phyloP scores from a whole-genome alignment of 345 rosid species.

The Noccaea caerulescens region DNA sequence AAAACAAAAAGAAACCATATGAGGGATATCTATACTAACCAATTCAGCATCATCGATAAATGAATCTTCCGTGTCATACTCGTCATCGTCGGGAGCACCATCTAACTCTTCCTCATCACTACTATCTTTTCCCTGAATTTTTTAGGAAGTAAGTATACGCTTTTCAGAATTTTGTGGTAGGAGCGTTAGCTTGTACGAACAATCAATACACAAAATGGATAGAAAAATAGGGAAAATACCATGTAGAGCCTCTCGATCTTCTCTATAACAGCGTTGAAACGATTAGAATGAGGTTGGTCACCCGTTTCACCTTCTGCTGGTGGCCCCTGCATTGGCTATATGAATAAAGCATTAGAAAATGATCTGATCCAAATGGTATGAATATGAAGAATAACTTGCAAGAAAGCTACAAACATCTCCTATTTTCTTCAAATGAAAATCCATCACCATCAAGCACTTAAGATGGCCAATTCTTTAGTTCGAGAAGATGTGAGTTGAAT shows the following conservation, averaged over 20 bases:
- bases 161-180: background rate
- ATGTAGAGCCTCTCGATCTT: constrained; percentile 95
- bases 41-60: constrained; percentile 93
- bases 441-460: background rate
- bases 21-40: constrained; percentile 53
- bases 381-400: background rate
- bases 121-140: constrained; percentile 83
- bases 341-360: background rate
- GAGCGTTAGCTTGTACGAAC: background rate
- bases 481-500: background rate
- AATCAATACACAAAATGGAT: background rate
- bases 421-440: background rate
- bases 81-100: constrained; percentile 87
- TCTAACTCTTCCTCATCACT: constrained; percentile 90
- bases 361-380: constrained; percentile 2
- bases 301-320: constrained; percentile 52
- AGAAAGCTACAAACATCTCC: constrained; percentile 7
- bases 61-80: constrained; percentile 95
- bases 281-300: constrained; percentile 68
- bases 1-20: constrained; percentile 13
- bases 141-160: constrained; percentile 5
- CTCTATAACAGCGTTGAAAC: constrained; percentile 88
- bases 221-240: constrained; percentile 49
- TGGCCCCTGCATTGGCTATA: constrained; percentile 54
- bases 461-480: background rate